A percentile compares a stretch with the other conserved stretches of the same genome.
These are phyloP conservation scores for Clonostachys chloroleuca DNA, from an alignment of 2,329 filamentous ascomycete genomes.

Conservation along the genomic window DNA sequence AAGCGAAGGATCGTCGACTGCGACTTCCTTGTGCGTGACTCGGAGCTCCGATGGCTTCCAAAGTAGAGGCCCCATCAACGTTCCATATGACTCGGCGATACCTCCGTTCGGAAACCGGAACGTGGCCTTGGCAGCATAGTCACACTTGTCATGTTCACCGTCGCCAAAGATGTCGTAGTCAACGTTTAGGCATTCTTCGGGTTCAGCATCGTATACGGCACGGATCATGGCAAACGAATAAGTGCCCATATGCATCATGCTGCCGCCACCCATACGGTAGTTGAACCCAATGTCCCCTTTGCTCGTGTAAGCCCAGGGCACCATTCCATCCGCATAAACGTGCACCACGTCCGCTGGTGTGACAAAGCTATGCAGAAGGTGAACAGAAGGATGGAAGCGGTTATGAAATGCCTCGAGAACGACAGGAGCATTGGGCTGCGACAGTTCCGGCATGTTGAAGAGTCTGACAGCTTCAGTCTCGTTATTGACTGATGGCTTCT, in stretches of 20 bases:
- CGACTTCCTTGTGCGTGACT: constrained; percentile 10
- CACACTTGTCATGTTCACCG: constrained; percentile 20
- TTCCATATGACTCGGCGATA: constrained; percentile 21
- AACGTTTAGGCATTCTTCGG: constrained; percentile 28
- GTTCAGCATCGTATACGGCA: constrained; percentile 28
- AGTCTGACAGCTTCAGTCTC: constrained; percentile 34
- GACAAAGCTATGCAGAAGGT: constrained; percentile 31
- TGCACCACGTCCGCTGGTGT: constrained; percentile 28
- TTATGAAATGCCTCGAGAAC: constrained; percentile 50
- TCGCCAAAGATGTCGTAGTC: constrained; percentile 14
- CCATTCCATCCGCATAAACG: constrained; percentile 17
- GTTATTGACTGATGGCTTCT: constrained; percentile 47
- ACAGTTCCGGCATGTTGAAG: constrained; percentile 30
- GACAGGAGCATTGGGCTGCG: constrained; percentile 28
- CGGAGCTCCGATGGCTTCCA: constrained; percentile 11
- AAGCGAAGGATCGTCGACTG: constrained; percentile 6
- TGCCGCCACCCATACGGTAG: constrained; percentile 34
- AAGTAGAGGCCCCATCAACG: constrained; percentile 11
- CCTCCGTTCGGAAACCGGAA: constrained; percentile 33
- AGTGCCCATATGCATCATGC: constrained; percentile 31
- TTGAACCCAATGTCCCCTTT: constrained; percentile 36
- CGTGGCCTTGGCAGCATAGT: constrained; percentile 23
- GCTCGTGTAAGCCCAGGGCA: constrained; percentile 20
- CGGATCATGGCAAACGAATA: constrained; percentile 32
- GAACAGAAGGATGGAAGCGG: constrained; percentile 44